phyloP scores from a whole-genome alignment of 192 early-diverging fungal genomes.

The Coemansia sp. region DNA sequence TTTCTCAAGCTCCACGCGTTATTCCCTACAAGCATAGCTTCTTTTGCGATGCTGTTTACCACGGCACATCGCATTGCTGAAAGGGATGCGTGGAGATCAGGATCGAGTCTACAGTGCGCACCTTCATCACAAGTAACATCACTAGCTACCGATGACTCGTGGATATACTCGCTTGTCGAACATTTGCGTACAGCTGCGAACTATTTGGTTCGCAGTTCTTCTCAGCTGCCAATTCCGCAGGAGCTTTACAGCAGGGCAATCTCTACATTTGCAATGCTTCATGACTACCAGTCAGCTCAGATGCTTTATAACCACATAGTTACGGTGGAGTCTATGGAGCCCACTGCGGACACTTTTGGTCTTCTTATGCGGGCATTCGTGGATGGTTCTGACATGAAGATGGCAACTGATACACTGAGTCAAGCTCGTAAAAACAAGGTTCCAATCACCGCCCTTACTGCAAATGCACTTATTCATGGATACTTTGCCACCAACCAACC shows the following conservation, averaged over 20 bases:
- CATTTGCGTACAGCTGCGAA: constrained; percentile 3
- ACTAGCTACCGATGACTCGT: background rate
- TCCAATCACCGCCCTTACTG: constrained; percentile 22
- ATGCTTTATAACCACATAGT: constrained; percentile 38
- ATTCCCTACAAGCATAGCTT: constrained; percentile 7
- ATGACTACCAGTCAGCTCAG: constrained; percentile 25
- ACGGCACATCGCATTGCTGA: constrained; percentile 18
- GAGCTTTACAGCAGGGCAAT: constrained; percentile 43
- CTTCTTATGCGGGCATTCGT: constrained; percentile 31
- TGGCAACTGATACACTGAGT: constrained; percentile 15
- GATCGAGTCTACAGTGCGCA: background rate
- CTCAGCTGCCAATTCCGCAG: constrained; percentile 10
- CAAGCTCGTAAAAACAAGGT: constrained; percentile 11
- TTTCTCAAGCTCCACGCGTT: constrained; percentile 11
- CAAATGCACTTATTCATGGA: constrained; percentile 27
- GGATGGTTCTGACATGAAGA: constrained; percentile 14
- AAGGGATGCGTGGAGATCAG: constrained; percentile 4
- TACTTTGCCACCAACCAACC: constrained; percentile 16
- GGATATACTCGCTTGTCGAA: constrained; percentile 3
- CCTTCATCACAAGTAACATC: background rate
- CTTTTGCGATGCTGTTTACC: constrained; percentile 16
- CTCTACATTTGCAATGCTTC: constrained; percentile 24
- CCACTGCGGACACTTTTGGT: constrained; percentile 33
- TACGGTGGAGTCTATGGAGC: constrained; percentile 16
- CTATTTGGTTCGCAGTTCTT: constrained; percentile 5